Conservation (phyloP, 805 yeast genomes). For the Torulaspora delbrueckii region DNA sequence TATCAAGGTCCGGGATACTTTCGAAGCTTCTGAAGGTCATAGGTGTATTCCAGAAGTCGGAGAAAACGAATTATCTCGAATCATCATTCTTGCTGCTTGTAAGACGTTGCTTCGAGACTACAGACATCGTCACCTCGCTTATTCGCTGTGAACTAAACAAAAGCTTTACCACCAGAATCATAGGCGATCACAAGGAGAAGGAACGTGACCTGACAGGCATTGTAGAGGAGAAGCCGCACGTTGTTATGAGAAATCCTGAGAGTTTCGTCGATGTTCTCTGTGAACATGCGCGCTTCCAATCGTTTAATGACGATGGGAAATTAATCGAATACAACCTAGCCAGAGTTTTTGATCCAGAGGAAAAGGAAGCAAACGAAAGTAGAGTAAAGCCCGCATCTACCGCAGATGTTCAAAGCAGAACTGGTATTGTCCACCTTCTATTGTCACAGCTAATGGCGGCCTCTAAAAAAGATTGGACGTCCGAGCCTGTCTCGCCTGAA, state of each 20-base stretch:
- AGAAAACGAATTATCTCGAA: slow-evolving; percentile 41
- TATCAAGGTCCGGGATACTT: slow-evolving; percentile 47
- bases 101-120: slow-evolving; percentile 67
- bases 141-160: slow-evolving; percentile 49
- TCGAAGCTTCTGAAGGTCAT: slow-evolving; percentile 44
- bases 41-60: slow-evolving; percentile 35
- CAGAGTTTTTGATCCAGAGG: slow-evolving; percentile 24
- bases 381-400: slow-evolving; percentile 15
- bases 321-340: slow-evolving; percentile 26
- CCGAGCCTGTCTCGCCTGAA: slow-evolving; percentile 34
- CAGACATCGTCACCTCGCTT: slow-evolving; percentile 43
- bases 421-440: slow-evolving; percentile 61
- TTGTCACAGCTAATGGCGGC: slow-evolving; percentile 60
- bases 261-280: slow-evolving; percentile 44
- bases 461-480: slow-evolving; percentile 39
- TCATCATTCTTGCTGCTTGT: slow-evolving; percentile 49
- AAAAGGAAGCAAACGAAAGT: slow-evolving; percentile 14
- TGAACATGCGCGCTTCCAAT: slow-evolving; percentile 40
- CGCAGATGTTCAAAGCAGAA: slow-evolving; percentile 22
- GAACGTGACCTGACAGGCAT: slow-evolving; percentile 44
- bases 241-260: slow-evolving; percentile 45
- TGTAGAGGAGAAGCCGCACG: slow-evolving; percentile 47
- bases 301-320: slow-evolving; percentile 40
- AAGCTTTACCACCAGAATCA: slow-evolving; percentile 37
- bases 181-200: slow-evolving; percentile 31